Conservation (phyloP, 495 filamentous ascomycete genomes). For the Chaetomium tenue region DNA sequence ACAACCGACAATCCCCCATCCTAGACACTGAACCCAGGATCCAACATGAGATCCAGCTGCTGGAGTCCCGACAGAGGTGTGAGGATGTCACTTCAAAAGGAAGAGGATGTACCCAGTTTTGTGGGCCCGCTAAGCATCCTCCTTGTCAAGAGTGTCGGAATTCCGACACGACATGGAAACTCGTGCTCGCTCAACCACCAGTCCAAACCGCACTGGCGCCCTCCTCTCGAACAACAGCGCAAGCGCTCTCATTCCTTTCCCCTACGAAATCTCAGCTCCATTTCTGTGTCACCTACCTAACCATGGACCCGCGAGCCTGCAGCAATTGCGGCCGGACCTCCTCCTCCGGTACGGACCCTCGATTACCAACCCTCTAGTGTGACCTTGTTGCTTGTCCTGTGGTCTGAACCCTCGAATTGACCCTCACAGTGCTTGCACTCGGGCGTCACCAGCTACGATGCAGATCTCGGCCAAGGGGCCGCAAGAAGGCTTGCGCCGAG, state of each 20-base stretch:
- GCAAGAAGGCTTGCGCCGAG: slow-evolving; percentile 7
- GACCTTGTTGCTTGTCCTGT: too few species aligned
- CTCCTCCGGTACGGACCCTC: background rate
- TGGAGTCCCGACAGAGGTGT: too few species aligned
- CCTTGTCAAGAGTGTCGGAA: background rate
- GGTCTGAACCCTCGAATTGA: background rate
- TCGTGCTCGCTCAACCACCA: background rate
- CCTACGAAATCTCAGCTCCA: too few species aligned
- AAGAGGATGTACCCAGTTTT: background rate
- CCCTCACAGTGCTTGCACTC: background rate
- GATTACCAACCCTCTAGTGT: too few species aligned
- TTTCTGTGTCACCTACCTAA: background rate
- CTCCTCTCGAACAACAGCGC: background rate
- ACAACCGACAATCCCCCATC: too few species aligned
- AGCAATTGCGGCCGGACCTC: background rate
- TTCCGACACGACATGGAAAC: background rate
- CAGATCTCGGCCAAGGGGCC: background rate
- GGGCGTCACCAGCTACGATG: slow-evolving; percentile 8
- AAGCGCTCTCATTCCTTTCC: background rate
- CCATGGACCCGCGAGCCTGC: background rate
- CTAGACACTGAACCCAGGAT: too few species aligned
- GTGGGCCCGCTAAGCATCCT: background rate
- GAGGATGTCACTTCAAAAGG: too few species aligned
- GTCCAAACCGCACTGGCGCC: background rate
- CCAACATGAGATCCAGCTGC: too few species aligned